Evolutionary conservation across 2,329 filamentous ascomycete genomes (phyloP), one percentile per base, ranked within the genome.

Genomic region (Venturia aucupariae): DNA sequence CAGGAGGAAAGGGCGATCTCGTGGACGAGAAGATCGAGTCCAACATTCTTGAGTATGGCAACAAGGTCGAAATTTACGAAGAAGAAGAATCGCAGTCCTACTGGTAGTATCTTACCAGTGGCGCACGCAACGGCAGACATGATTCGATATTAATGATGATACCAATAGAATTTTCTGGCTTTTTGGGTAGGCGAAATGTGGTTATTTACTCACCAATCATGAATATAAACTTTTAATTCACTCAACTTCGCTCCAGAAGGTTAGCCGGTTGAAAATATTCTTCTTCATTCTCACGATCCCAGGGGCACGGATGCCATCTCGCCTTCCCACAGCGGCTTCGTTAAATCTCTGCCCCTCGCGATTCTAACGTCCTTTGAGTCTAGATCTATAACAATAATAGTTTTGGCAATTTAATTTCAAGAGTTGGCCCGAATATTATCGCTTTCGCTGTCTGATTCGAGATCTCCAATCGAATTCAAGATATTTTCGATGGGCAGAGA

Each of bases 1-100:
- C 91, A 0, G 92, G 91, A 0, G 94, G 94, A 0, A 86, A 85
- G 69, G 94, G 94, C 4, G 83, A 92, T 66, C 81, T 85, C 35
- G 93, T 99, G 68, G 80, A 88, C 60, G 86, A 95, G 67, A 86
- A 84, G 59, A 85, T 96, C 27, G 82, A 90, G 63, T 96, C 90
- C 68, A 88, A 90, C 66, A 97, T 99, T 67, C 78, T 76, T 42
- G 84, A 91, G 71, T 97, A 97, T 74, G 86, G 92, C 0, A 87
- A 88, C 41, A 91, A 86, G 70, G 90, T 97, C 32, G 86, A 90
- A 77, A 86, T 97, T 57, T 90, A 85, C 69, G 90, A 94, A 65
- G 64, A 65, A 24, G 64, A 65, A 15, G 22, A 64, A 32, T 35
- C 30, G 10, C 1, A 32, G n/a, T 57, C 30, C 19, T 57, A 22